These are phyloP conservation scores for Petunia secreta DNA, from an alignment of 257 asterid species.

Conservation along the genomic window DNA sequence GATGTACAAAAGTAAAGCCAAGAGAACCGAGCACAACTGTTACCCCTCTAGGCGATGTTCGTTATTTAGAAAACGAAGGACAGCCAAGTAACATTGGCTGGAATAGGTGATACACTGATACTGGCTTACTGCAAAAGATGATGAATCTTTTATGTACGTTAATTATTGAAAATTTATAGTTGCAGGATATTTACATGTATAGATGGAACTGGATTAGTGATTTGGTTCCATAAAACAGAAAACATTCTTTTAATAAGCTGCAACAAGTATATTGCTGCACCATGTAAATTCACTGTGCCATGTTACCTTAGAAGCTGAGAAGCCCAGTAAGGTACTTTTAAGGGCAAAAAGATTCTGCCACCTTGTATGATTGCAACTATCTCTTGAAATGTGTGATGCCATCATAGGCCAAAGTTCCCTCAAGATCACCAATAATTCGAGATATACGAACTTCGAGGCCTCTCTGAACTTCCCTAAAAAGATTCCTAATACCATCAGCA, in stretches of 20 bases:
- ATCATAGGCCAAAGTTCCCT: conserved; percentile 79
- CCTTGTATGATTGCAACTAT: conserved; percentile 27
- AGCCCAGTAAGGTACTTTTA: neutral
- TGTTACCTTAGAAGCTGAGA: neutral
- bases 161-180: conserved; percentile 14
- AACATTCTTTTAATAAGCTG: neutral
- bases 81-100: neutral
- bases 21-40: neutral
- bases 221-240: conserved; percentile 6
- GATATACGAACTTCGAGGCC: conserved; percentile 90
- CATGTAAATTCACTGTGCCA: neutral
- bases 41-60: neutral
- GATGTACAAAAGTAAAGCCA: neutral
- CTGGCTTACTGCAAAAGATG: neutral
- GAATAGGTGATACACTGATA: neutral
- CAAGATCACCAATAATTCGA: conserved; percentile 86
- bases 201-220: neutral
- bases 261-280: neutral
- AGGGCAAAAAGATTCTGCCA: conserved; percentile 5
- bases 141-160: neutral
- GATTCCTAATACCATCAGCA: conserved; percentile 65
- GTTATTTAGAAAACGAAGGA: neutral
- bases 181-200: conserved; percentile 25
- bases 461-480: conserved; percentile 78
- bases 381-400: conserved; percentile 68